Evolutionary conservation across 2,329 filamentous ascomycete species (phyloP).

Genomic region (Fusarium subglutinans): DNA sequence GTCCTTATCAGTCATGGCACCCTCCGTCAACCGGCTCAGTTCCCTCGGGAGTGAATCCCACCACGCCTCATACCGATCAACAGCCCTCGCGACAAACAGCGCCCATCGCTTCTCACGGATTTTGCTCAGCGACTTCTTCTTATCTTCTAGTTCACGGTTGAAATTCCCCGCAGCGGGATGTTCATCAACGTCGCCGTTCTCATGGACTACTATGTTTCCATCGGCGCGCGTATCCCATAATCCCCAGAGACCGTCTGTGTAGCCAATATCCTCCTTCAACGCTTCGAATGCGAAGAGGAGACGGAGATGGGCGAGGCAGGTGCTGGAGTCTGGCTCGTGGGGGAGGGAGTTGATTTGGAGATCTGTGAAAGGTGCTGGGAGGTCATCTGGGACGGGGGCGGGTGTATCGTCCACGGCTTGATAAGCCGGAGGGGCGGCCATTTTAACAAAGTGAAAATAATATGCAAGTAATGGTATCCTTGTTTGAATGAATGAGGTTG

Average conservation of each 20-base stretch:
- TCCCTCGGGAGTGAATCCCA: slow-evolving; percentile 49
- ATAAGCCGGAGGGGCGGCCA: slow-evolving; percentile 27
- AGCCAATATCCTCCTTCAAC: slow-evolving; percentile 68
- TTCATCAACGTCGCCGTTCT: slow-evolving; percentile 26
- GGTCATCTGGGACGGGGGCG: neutral
- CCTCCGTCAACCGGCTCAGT: slow-evolving; percentile 12
- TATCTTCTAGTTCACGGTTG: slow-evolving; percentile 37
- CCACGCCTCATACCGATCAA: slow-evolving; percentile 71
- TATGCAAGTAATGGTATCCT: neutral
- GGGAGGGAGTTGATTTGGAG: slow-evolving; percentile 16
- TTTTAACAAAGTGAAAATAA: neutral
- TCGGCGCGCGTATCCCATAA: slow-evolving; percentile 58
- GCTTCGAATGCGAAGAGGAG: slow-evolving; percentile 71
- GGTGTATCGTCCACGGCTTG: neutral
- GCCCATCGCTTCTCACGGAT: slow-evolving; percentile 75
- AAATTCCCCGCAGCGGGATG: slow-evolving; percentile 1
- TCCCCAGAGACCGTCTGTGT: slow-evolving; percentile 68
- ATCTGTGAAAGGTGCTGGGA: slow-evolving; percentile 19
- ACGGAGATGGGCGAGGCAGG: slow-evolving; percentile 64
- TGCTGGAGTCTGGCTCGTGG: slow-evolving; percentile 24
- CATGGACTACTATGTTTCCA: slow-evolving; percentile 3
- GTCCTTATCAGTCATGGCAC: neutral
- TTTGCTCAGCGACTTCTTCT: slow-evolving; percentile 51
- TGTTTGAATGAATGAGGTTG: neutral
- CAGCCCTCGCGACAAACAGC: slow-evolving; percentile 70